Evolutionary conservation across 805 yeast species (phyloP).

Genomic region (Lipomyces sp.): DNA sequence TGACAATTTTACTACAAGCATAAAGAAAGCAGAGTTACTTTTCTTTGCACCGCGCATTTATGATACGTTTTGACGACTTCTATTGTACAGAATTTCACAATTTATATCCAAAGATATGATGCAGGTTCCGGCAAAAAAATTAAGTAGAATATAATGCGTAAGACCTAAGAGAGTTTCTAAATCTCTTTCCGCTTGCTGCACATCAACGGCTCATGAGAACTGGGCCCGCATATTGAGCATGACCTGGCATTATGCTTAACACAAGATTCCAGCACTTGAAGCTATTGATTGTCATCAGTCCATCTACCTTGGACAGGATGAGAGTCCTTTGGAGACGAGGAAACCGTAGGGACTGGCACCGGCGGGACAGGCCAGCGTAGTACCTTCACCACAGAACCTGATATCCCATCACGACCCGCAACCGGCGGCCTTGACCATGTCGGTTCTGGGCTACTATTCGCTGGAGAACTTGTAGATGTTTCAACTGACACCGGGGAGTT

Average conservation of each 20-base stretch:
- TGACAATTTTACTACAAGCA: background rate
- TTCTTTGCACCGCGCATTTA: too few species aligned
- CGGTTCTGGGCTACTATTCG: background rate
- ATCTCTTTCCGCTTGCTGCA: constrained; percentile 1
- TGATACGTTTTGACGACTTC: too few species aligned
- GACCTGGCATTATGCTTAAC: background rate
- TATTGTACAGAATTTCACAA: too few species aligned
- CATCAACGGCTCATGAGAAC: background rate
- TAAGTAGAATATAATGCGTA: background rate
- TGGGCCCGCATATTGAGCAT: background rate
- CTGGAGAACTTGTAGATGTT: background rate
- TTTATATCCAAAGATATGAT: too few species aligned
- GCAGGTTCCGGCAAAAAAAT: background rate
- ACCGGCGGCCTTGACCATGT: background rate
- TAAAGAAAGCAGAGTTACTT: too few species aligned
- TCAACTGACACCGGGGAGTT: background rate
- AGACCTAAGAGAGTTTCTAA: background rate
- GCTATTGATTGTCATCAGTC: background rate
- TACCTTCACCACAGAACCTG: too few species aligned
- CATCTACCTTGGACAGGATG: background rate
- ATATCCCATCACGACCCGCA: background rate
- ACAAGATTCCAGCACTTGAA: background rate
- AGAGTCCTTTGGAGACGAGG: background rate
- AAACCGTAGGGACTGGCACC: background rate
- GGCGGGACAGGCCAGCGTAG: background rate